These are phyloP conservation scores for Filobasidium wieringae DNA, from an alignment of 768 basidiomycete genomes.

Conservation along the genomic window DNA sequence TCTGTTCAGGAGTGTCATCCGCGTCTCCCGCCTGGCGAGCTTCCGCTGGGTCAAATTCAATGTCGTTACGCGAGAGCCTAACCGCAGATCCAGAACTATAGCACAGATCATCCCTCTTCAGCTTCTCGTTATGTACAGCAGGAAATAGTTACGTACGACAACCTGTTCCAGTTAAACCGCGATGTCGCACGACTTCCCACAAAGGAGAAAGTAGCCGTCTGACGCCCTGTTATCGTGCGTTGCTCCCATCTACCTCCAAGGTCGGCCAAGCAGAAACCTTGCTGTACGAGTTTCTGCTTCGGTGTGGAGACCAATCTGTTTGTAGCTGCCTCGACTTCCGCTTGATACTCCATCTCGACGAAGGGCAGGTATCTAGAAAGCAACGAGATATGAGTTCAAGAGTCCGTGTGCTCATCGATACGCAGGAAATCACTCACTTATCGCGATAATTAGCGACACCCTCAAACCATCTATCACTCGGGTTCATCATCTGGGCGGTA, in stretches of 20 bases:
- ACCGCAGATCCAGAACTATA: slow-evolving; percentile 59
- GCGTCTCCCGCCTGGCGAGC: slow-evolving; percentile 42
- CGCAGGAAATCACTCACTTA: neutral
- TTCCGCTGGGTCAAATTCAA: slow-evolving; percentile 44
- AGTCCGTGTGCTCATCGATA: neutral
- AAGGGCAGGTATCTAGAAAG: neutral
- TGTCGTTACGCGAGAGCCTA: slow-evolving; percentile 53
- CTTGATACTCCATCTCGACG: neutral
- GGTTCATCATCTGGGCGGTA: neutral
- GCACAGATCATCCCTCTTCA: neutral
- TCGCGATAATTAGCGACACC: neutral
- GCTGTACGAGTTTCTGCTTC: neutral
- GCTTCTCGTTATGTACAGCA: neutral
- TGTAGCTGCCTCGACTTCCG: neutral
- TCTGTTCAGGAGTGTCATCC: neutral
- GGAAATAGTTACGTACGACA: slow-evolving; percentile 48
- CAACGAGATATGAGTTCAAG: neutral
- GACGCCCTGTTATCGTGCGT: slow-evolving; percentile 54
- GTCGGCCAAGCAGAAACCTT: slow-evolving; percentile 9
- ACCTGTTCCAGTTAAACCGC: slow-evolving; percentile 53
- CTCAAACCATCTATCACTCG: neutral
- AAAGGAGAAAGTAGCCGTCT: slow-evolving; percentile 46
- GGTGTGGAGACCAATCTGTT: neutral
- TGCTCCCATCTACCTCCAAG: slow-evolving; percentile 56
- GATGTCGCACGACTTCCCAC: slow-evolving; percentile 48